Evolutionary conservation across 306 rosid species (phyloP), one percentile per base, ranked within the genome.

Genomic region (Carpinus viminea): DNA sequence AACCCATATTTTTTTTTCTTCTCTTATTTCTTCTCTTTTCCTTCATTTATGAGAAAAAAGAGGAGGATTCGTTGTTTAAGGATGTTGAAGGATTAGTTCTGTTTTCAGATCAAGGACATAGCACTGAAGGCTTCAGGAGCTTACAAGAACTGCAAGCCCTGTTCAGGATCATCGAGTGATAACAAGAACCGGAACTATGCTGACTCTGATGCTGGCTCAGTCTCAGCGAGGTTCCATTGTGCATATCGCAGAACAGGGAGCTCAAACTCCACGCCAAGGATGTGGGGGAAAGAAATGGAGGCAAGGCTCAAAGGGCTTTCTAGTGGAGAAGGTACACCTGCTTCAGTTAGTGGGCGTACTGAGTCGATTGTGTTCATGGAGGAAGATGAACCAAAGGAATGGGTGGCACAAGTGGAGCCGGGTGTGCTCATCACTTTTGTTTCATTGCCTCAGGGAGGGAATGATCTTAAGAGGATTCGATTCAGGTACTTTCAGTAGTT

Each of bases 401-500:
- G 99, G 99, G 87, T 93, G 62, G 98, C 98, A 48, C 99, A 95
- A 68, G 98, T 95, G 70, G 99, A 95, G 81, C 99, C 99, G 48
- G 99, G 99, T 76, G 98, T 95, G 88, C 90, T 95, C 26, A 95
- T 95, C 75, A 95, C 99, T 24, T 95, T 95, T 82, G 93, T 93
- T 87, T 93, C 99, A 34, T 79, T 95, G 87, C 91, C 98, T 50
- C 89, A 85, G 68, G 99, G 98, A 74, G 99, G 99, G 65, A 95
- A 95, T 76, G 97, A 95, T 88, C 93, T 95, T 80, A 95, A 95
- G 88, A 72, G 97, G 54, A 95, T 95, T 76, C 91, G 99, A 61
- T 95, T 95, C 92, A 93, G 99, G 99, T 95, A 90, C 81, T 76
- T 70, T 80, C 47, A 60, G 57, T 75, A 11, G 68, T 76, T 56